Base-by-base conservation (phyloP, 768 basidiomycete genomes). In the Phylloporus scabripes region DNA sequence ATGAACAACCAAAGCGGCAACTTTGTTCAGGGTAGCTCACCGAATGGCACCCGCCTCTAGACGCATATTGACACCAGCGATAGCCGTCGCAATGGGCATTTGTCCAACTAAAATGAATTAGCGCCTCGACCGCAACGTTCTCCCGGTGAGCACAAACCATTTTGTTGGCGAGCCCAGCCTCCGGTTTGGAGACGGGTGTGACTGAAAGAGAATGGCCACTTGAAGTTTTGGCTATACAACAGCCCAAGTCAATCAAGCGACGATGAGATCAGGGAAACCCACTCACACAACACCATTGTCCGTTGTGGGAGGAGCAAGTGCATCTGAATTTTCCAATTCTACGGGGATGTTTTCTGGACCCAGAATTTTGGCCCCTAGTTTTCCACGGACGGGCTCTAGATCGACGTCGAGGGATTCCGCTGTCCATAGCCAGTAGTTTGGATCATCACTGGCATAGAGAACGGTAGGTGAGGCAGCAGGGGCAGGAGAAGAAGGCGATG, bases 81-180 rank as follows among this genome's bases (percentile, higher is more conserved):
- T 59, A 3, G 51, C 65, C 7, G 61, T 66, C 7, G 75, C 74
- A 11, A 75, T 49, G 2, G 75, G 68, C 69, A 77, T 64, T 6
- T 61, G 51, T 1, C 65, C 49, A 4, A 72, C 76, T 76, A 42
- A 5, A 10, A 39, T 20, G 0, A 18, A n/a, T 54, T 5, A 49
- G 33, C 6, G 45, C 8, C 23, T 28, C 12, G n/a, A 2, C 15
- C 15, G 6, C 18, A 20, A 48, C 14, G 17, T 4, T 5, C 8
- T 0, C 9, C 15, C n/a, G 7, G 10, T 9, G 10, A 40, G 1
- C 5, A 60, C 73, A 17, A 45, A 77, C 82, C 51, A 52, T 80
- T 85, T 60, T 83, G 76, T 58, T 81, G 73, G 40, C 81, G 72
- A 24, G 82, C 77, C 81, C 82, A 85, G 2, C 83, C 83, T n/a